Conservation (phyloP, 495 filamentous ascomycete species). For the Xylaria bambusicola region DNA sequence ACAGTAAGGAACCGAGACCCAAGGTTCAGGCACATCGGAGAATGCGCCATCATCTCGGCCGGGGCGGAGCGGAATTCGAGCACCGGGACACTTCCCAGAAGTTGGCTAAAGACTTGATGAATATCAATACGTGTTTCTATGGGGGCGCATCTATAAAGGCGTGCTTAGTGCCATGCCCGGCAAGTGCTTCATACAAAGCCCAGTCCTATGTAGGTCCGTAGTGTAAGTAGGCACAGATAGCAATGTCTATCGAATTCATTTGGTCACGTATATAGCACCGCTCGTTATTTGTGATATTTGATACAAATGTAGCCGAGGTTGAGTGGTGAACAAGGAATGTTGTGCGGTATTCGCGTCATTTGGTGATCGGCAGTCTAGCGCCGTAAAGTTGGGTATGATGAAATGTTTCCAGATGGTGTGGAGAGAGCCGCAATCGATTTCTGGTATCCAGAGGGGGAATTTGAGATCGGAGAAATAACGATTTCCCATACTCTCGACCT, state of each 20-base stretch:
- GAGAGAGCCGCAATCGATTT: conserved; percentile 40
- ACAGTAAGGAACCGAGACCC: conserved; percentile 14
- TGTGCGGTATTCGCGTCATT: neutral
- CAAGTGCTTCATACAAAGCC: neutral
- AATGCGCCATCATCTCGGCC: conserved; percentile 7
- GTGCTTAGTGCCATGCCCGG: neutral
- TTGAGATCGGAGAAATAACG: conserved; percentile 35
- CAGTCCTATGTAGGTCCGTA: too few relatives aligned
- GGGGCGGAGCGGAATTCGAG: conserved; percentile 19
- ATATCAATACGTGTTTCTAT: too few relatives aligned
- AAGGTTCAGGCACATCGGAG: conserved; percentile 15
- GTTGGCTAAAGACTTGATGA: neutral
- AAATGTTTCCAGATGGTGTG: conserved; percentile 30
- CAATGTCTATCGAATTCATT: too few relatives aligned
- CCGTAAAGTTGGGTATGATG: conserved; percentile 25
- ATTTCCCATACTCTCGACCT: conserved; percentile 25
- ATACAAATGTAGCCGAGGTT: too few relatives aligned
- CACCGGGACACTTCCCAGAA: conserved; percentile 4
- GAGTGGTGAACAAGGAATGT: neutral
- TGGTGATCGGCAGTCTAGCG: conserved; percentile 26
- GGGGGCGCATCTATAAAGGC: neutral
- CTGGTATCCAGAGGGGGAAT: conserved; percentile 28
- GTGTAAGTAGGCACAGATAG: too few relatives aligned
- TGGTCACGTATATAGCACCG: too few relatives aligned
- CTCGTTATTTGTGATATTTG: too few relatives aligned